phyloP scores from a whole-genome alignment of 2,329 filamentous ascomycete genomes.

The Celoporthe dispersa region DNA sequence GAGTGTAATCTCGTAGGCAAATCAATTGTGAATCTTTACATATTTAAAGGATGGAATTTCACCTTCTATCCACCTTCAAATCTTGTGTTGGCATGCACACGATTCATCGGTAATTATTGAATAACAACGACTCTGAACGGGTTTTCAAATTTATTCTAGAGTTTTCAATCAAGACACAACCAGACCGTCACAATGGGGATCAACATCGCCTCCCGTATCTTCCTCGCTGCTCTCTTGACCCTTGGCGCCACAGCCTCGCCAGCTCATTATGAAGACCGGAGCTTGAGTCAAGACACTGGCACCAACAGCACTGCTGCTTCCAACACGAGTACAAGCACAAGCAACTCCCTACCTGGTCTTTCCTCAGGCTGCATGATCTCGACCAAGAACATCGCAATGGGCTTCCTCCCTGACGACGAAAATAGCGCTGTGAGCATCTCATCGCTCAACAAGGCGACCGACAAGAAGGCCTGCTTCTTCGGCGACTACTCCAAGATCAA shows the following conservation, averaged over 20 bases:
- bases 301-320: not conserved
- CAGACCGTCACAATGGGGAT: not conserved
- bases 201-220: not conserved
- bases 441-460: slow-evolving; percentile 24
- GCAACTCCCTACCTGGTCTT: slow-evolving; percentile 5
- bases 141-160: not conserved
- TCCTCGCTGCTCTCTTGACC: not conserved
- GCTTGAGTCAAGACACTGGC: not conserved
- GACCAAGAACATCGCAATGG: slow-evolving; percentile 32
- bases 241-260: not conserved
- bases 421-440: slow-evolving; percentile 28
- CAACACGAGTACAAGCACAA: slow-evolving; percentile 3
- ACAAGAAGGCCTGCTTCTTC: slow-evolving; percentile 32
- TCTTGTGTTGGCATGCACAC: not conserved
- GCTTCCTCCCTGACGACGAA: slow-evolving; percentile 34
- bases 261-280: not conserved
- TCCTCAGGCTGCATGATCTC: slow-evolving; percentile 12
- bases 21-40: not conserved
- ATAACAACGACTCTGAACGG: not conserved
- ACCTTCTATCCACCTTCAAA: not conserved
- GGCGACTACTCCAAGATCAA: slow-evolving; percentile 35
- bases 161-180: not conserved
- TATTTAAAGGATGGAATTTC: not conserved
- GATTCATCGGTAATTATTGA: not conserved
- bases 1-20: not conserved